These are phyloP conservation scores for Sordaria brevicollis DNA, from an alignment of 495 filamentous ascomycete genomes.

Conservation along the genomic window DNA sequence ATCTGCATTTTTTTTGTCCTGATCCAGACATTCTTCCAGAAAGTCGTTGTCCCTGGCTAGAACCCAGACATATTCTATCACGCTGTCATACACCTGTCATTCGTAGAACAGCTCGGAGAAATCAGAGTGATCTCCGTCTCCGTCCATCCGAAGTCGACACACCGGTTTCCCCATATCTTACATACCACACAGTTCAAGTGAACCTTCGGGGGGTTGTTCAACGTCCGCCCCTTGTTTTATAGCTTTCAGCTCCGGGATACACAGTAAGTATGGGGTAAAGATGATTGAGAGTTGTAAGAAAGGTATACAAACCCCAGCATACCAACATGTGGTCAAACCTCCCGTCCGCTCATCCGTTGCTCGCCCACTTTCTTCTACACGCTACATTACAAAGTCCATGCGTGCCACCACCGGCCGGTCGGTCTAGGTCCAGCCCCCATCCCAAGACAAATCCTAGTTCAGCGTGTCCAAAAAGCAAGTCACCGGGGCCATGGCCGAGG, in stretches of 20 bases:
- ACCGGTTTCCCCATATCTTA: background rate
- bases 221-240: background rate
- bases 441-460: too few relatives aligned
- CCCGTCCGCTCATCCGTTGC: background rate
- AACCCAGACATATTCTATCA: background rate
- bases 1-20: background rate
- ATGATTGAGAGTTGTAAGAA: background rate
- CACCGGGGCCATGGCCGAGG: background rate
- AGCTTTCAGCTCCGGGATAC: background rate
- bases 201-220: background rate
- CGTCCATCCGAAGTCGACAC: background rate
- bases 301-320: background rate
- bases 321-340: background rate
- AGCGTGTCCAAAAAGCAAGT: background rate
- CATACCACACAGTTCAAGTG: background rate
- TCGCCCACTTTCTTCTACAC: background rate
- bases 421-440: background rate
- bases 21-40: background rate
- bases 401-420: background rate
- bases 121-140: background rate
- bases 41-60: background rate
- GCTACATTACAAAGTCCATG: background rate
- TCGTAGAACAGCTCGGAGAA: background rate
- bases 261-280: background rate
- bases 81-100: background rate